Percentiles rank a stretch among this genome's conserved stretches.
These are phyloP conservation scores for Paramecium sexaurelia DNA, from an alignment of 73 alveolate species.

Conservation along the genomic window DNA sequence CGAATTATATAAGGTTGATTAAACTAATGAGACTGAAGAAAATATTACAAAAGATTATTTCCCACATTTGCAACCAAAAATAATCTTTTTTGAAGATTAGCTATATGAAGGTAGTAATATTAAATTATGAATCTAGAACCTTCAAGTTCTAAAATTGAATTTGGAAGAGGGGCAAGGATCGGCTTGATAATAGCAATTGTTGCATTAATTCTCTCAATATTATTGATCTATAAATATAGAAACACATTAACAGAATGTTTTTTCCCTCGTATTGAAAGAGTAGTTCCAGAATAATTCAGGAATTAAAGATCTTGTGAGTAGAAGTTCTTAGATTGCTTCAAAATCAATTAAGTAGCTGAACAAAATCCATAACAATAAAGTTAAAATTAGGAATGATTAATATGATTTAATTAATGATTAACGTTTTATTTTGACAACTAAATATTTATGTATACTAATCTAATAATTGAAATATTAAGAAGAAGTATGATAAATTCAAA, in stretches of 20 bases:
- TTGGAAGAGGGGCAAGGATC: background rate
- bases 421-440: too few relatives aligned
- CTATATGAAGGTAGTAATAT: background rate
- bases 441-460: too few relatives aligned
- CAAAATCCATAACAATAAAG: background rate
- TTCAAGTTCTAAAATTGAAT: background rate
- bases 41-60: background rate
- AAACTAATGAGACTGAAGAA: background rate
- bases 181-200: background rate
- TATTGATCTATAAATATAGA: background rate
- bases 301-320: background rate
- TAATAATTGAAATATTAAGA: too few relatives aligned
- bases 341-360: background rate
- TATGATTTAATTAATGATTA: too few relatives aligned
- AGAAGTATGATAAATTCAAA: too few relatives aligned
- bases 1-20: background rate
- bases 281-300: background rate
- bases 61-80: background rate
- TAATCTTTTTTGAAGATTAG: conserved; percentile 6
- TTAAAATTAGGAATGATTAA: background rate
- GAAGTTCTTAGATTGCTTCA: background rate
- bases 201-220: background rate
- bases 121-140: background rate
- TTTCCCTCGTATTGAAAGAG: background rate
- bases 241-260: background rate